Base-by-base conservation (phyloP, 129 eudicot genomes). In the Flaveria linearis region DNA sequence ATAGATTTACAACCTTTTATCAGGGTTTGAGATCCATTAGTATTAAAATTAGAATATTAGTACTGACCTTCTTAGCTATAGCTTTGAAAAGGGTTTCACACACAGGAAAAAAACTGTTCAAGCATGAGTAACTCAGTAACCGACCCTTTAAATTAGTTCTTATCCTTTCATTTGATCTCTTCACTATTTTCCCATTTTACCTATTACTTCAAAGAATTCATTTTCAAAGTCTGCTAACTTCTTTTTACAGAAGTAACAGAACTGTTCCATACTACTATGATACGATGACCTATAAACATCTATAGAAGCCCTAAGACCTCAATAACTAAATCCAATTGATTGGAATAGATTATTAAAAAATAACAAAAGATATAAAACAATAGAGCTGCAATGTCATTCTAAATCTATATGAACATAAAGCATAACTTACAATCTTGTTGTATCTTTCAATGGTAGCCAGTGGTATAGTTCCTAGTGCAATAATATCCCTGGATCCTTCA, bases 381-480 rank as follows among this genome's bases (percentile, higher is more conserved):
- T 50, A 55, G 15, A 71, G 62, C 25, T 71, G 58, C 28, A 43
- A 45, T 46, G 72, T 17, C 76, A 39, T 36, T 60, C 53, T 18
- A 58, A 51, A 61, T 78, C 65, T 26, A 73, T 14, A 52, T 22
- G 10, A 73, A 65, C 16, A 43, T 26, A 45, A 51, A 63, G 81
- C 60, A 69, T 17, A 81, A 89, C 99, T 84, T 85, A 91, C 99
- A 69, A 87, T 78, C 80, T 91, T 95, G 83, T 75, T 86, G 80
- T 87, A 95, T 85, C 81, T 95, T 70, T 95, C 99, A 57, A 95
- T 89, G 62, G 96, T 87, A 12, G 96, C 92, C 82, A 95, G 73
- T 1, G 99, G 91, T 78, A 91, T 91, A 20, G 99, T 95, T 76
- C 99, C 99, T 68, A 91, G 96, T 67, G 85, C 84, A 49, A 95